These are phyloP conservation scores for Reticulomyxa filosa DNA, from an alignment of 78 protist species.

Conservation along the genomic window DNA sequence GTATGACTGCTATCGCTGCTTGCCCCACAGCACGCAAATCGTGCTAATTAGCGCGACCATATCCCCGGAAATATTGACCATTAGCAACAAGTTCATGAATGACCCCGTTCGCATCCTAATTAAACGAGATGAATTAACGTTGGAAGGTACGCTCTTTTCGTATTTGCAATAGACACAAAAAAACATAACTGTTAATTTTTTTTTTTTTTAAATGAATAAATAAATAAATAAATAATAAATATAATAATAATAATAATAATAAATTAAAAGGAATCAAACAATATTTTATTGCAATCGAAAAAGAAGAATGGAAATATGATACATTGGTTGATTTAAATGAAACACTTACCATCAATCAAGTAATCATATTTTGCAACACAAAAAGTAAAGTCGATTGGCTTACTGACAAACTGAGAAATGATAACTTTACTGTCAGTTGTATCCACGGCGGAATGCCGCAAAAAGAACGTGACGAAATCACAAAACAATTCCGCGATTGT, in stretches of 20 bases:
- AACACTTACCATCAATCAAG: constrained; percentile 85
- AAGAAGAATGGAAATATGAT: constrained; percentile 96
- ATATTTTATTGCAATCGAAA: constrained; percentile 81
- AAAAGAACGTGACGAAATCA: constrained; percentile 1
- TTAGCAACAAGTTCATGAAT: constrained; percentile 77
- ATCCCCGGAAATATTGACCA: constrained; percentile 47
- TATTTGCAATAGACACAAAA: neutral
- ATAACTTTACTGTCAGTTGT: constrained; percentile 70
- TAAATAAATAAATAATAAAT: neutral
- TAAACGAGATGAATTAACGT: constrained; percentile 91
- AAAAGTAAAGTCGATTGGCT: constrained; percentile 62
- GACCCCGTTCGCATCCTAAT: constrained; percentile 70
- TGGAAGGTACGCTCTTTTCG: constrained; percentile 57
- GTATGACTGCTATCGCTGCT: constrained; percentile 30
- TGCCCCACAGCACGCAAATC: constrained; percentile 29
- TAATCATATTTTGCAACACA: constrained; percentile 90
- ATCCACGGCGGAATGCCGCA: constrained; percentile 88
- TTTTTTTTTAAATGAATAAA: too few species aligned
- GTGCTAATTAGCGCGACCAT: constrained; percentile 41
- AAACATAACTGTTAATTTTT: neutral
- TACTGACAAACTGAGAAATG: constrained; percentile 57
- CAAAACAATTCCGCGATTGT: constrained; percentile 50
- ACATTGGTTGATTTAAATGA: constrained; percentile 95
- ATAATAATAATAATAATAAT: too few species aligned
- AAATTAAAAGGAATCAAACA: constrained; percentile 36